A percentile compares a stretch with the other conserved stretches of the same genome.
Conservation (phyloP, 306 rosid species). For the Ochetophila trinervis region DNA sequence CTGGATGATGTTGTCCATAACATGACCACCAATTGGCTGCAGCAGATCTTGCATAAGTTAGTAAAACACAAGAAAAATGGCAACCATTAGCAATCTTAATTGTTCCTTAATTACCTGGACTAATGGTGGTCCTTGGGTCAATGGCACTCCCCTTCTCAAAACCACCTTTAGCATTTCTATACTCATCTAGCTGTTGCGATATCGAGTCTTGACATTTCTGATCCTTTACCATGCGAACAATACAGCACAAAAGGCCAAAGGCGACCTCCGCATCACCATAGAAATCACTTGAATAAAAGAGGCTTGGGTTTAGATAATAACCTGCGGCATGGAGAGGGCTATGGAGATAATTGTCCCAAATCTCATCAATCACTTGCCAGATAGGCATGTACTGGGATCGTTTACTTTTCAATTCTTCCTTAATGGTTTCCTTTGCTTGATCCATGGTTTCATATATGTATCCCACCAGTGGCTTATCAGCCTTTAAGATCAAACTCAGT, state of each 20-base stretch:
- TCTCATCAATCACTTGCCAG: constrained; percentile 27
- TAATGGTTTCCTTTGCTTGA: constrained; percentile 30
- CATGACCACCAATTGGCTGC: constrained; percentile 26
- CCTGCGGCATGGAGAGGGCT: constrained; percentile 29
- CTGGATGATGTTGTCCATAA: constrained; percentile 22
- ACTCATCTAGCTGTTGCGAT: constrained; percentile 19
- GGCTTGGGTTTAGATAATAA: constrained; percentile 27
- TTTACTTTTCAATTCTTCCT: constrained; percentile 14
- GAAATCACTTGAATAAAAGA: constrained; percentile 23
- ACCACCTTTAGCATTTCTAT: constrained; percentile 13
- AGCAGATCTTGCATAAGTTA: constrained; percentile 6
- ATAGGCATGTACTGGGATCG: constrained; percentile 22
- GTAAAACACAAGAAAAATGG: too few relatives aligned
- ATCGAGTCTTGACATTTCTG: constrained; percentile 13
- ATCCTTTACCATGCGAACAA: constrained; percentile 14
- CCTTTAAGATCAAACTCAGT: constrained; percentile 13
- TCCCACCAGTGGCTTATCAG: constrained; percentile 26
- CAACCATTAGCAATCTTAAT: too few relatives aligned
- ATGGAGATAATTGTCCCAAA: constrained; percentile 24
- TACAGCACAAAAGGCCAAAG: constrained; percentile 19
- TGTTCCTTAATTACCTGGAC: constrained; percentile 17
- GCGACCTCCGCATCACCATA: constrained; percentile 25
- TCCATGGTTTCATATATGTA: constrained; percentile 36
- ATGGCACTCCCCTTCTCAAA: constrained; percentile 10
- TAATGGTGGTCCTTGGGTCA: constrained; percentile 2